These are phyloP conservation scores for Fusarium sp. DNA, from an alignment of 2,329 filamentous ascomycete species.

Conservation along the genomic window DNA sequence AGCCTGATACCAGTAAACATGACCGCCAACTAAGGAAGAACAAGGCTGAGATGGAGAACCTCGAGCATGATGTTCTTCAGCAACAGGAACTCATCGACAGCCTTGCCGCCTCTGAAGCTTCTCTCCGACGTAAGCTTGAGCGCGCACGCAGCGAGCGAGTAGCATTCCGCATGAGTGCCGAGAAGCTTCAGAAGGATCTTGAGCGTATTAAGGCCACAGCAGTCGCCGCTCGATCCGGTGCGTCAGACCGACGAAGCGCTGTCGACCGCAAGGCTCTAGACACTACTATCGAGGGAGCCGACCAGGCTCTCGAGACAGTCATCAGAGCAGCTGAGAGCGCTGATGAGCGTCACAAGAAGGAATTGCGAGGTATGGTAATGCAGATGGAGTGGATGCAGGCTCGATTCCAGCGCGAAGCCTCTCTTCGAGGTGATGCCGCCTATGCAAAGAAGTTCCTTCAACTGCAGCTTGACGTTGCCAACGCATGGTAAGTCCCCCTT, in stretches of 20 bases:
- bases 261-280: conserved; percentile 42
- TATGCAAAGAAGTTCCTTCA: conserved; percentile 89
- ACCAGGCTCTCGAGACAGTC: conserved; percentile 67
- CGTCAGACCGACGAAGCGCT: conserved; percentile 12
- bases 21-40: conserved; percentile 70
- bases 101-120: conserved; percentile 65
- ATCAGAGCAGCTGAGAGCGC: conserved; percentile 69
- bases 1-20: conserved; percentile 61
- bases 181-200: conserved; percentile 65
- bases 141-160: conserved; percentile 74
- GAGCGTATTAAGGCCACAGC: conserved; percentile 57
- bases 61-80: conserved; percentile 78
- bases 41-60: conserved; percentile 72
- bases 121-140: conserved; percentile 75
- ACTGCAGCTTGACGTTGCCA: conserved; percentile 83
- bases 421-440: conserved; percentile 81
- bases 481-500: conserved; percentile 80
- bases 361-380: conserved; percentile 84
- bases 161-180: conserved; percentile 63
- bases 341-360: conserved; percentile 76
- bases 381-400: conserved; percentile 94
- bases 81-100: conserved; percentile 73
- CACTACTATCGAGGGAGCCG: conserved; percentile 53
- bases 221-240: conserved; percentile 43
- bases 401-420: conserved; percentile 81